These are phyloP conservation scores for Venturia oleaginea DNA, from an alignment of 2,329 filamentous ascomycete genomes.

Conservation along the genomic window DNA sequence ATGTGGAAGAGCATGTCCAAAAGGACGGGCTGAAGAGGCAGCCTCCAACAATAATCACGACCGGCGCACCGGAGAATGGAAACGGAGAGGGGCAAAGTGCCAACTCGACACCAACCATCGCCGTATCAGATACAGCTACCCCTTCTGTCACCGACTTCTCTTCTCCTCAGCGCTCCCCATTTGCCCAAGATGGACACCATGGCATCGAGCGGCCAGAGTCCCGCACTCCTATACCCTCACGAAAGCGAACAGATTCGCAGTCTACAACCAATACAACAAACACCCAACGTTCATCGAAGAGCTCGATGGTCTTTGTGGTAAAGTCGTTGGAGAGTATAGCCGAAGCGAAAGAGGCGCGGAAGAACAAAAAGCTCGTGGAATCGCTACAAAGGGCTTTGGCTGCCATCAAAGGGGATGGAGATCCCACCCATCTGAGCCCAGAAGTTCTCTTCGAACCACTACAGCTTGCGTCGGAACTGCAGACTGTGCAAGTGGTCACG, in stretches of 20 bases:
- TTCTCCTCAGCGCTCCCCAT: constrained; percentile 13
- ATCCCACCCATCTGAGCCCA: constrained; percentile 73
- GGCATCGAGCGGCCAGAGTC: constrained; percentile 1
- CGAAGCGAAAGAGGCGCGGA: constrained; percentile 80
- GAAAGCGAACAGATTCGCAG: constrained; percentile 50
- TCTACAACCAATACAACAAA: constrained; percentile 47
- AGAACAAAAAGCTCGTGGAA: constrained; percentile 75
- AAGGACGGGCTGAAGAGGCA: not conserved
- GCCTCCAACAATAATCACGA: constrained; percentile 5
- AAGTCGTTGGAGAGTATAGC: constrained; percentile 88
- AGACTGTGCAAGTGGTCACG: constrained; percentile 77
- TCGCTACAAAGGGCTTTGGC: constrained; percentile 71
- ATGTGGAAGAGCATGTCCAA: not conserved
- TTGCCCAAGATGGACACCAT: constrained; percentile 5
- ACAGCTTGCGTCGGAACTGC: constrained; percentile 78
- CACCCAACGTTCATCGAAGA: constrained; percentile 58
- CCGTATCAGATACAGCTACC: not conserved
- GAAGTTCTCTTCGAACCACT: constrained; percentile 87
- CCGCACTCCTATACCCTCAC: constrained; percentile 20
- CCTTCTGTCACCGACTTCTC: constrained; percentile 10
- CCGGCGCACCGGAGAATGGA: not conserved
- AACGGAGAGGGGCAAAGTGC: not conserved
- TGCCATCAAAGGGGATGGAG: constrained; percentile 72
- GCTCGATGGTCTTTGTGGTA: constrained; percentile 91
- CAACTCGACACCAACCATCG: constrained; percentile 1